Percentiles rank a stretch among this genome's conserved stretches.
These are phyloP conservation scores for Colletotrichum acutatum DNA, from an alignment of 2,329 filamentous ascomycete species.

Conservation along the genomic window DNA sequence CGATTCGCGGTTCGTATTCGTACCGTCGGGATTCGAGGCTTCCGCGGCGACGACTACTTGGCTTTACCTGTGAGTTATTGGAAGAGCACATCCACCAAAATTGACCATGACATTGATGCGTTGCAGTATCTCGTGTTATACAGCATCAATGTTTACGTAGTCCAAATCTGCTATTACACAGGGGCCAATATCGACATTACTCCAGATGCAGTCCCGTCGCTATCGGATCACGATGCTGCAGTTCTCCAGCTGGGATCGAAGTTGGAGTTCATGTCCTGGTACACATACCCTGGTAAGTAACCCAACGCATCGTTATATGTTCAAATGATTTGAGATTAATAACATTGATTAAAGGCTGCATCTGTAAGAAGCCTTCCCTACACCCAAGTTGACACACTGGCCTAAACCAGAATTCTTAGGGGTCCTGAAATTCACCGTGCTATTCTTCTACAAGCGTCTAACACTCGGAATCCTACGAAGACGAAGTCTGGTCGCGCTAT, in stretches of 20 bases:
- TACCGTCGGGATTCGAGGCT: constrained; percentile 36
- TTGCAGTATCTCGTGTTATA: constrained; percentile 39
- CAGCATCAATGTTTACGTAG: constrained; percentile 36
- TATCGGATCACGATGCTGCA: constrained; percentile 38
- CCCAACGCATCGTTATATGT: too few relatives aligned
- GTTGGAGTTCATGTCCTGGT: constrained; percentile 41
- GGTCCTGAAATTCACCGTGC: constrained; percentile 41
- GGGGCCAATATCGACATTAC: constrained; percentile 40
- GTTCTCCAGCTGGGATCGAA: constrained; percentile 39
- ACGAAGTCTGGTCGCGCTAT: constrained; percentile 36
- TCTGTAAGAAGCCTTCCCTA: constrained; percentile 36
- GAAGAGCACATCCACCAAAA: too few relatives aligned
- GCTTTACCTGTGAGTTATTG: constrained; percentile 31
- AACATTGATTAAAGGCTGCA: constrained; percentile 27
- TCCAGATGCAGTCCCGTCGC: constrained; percentile 15
- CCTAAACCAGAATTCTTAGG: constrained; percentile 27
- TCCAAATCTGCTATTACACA: constrained; percentile 38
- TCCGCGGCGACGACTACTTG: constrained; percentile 38
- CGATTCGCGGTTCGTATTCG: constrained; percentile 36
- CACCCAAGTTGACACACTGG: too few relatives aligned
- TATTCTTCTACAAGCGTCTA: constrained; percentile 43
- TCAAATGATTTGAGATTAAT: too few relatives aligned
- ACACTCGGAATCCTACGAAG: constrained; percentile 34
- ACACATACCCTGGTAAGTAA: constrained; percentile 36
- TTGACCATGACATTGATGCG: not conserved